A percentile compares a stretch with the other conserved stretches of the same genome.
Conservation (phyloP, 2,329 filamentous ascomycete species). For the Daldinia eschscholtzii region DNA sequence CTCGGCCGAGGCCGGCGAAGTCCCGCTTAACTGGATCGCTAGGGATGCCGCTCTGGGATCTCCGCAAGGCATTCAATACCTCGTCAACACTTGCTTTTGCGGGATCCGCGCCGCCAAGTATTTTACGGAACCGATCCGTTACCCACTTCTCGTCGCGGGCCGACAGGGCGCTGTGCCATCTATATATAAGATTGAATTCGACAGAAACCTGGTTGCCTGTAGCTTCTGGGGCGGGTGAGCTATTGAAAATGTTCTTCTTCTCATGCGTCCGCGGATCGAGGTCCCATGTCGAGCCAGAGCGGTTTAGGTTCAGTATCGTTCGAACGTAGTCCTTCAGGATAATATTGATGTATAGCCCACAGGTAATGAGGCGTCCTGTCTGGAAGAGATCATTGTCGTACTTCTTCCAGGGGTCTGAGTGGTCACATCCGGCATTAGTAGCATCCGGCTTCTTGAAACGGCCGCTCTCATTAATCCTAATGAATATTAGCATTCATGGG, state of each 20-base stretch:
- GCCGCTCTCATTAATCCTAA: slow-evolving; percentile 80
- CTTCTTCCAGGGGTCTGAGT: slow-evolving; percentile 43
- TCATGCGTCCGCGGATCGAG: slow-evolving; percentile 50
- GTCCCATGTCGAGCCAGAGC: slow-evolving; percentile 52
- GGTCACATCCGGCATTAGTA: slow-evolving; percentile 15
- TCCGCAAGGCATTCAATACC: slow-evolving; percentile 61
- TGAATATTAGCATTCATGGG: slow-evolving; percentile 10
- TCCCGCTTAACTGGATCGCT: slow-evolving; percentile 66
- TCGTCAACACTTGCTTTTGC: slow-evolving; percentile 61
- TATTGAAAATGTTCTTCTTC: slow-evolving; percentile 45
- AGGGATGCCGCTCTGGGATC: slow-evolving; percentile 61
- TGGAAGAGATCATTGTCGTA: slow-evolving; percentile 58
- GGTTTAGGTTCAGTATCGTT: slow-evolving; percentile 62
- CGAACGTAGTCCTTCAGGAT: slow-evolving; percentile 57
- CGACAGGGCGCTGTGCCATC: slow-evolving; percentile 62
- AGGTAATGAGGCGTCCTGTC: slow-evolving; percentile 60
- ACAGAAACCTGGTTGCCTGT: slow-evolving; percentile 64
- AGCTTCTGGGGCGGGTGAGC: slow-evolving; percentile 52
- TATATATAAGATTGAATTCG: slow-evolving; percentile 67
- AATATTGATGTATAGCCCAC: slow-evolving; percentile 68
- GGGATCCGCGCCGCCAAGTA: slow-evolving; percentile 57
- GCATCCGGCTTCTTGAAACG: slow-evolving; percentile 76
- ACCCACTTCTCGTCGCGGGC: slow-evolving; percentile 61
- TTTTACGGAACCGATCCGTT: slow-evolving; percentile 53
- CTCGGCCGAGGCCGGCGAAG: slow-evolving; percentile 63